Conservation (phyloP, 768 basidiomycete species). For the Amanita jacksonii region DNA sequence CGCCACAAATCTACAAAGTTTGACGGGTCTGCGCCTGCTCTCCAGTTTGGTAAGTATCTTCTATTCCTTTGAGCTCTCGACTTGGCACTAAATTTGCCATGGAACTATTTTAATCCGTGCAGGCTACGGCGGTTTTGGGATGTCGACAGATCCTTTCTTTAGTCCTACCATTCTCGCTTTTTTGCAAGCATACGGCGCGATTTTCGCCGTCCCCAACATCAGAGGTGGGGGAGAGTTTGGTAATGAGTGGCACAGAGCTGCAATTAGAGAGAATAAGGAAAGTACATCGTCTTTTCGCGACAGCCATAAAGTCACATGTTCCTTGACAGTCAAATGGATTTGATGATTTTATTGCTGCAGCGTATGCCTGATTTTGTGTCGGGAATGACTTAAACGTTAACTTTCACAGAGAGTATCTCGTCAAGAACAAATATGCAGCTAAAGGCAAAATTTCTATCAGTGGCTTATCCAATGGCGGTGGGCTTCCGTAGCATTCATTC, state of each 20-base stretch:
- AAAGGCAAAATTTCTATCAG: conserved; percentile 65
- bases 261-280: conserved; percentile 63
- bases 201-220: too few species aligned
- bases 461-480: conserved; percentile 76
- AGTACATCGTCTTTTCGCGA: conserved; percentile 5
- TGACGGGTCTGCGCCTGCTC: conserved; percentile 66
- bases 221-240: too few species aligned
- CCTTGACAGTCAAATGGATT: conserved; percentile 54
- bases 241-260: conserved; percentile 76
- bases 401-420: conserved; percentile 49
- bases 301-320: conserved; percentile 7
- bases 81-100: too few species aligned
- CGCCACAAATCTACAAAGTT: conserved; percentile 58
- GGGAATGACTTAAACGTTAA: background rate
- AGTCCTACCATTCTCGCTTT: conserved; percentile 63
- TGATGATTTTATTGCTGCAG: conserved; percentile 75
- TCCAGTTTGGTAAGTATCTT: conserved; percentile 55
- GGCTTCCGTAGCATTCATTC: conserved; percentile 11
- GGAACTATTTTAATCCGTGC: too few species aligned
- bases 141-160: conserved; percentile 70
- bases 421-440: conserved; percentile 61
- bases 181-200: conserved; percentile 57
- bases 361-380: conserved; percentile 45
- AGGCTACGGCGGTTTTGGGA: conserved; percentile 76
- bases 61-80: too few species aligned